These are phyloP conservation scores for Sonneratia alba DNA, from an alignment of 345 rosid species.

Conservation along the genomic window DNA sequence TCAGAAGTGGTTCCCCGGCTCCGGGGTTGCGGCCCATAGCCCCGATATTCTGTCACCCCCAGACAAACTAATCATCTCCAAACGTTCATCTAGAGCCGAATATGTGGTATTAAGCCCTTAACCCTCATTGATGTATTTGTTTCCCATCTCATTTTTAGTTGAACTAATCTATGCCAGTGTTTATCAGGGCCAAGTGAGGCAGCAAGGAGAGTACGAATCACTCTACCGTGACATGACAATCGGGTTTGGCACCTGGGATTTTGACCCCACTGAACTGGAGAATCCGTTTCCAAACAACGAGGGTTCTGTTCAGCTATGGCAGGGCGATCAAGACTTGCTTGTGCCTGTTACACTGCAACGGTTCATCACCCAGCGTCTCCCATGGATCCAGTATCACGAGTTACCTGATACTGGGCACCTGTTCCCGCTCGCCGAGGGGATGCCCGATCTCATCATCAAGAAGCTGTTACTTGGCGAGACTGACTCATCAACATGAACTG, in stretches of 20 bases:
- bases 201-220: constrained; percentile 53
- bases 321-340: constrained; percentile 44
- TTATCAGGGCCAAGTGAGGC: constrained; percentile 23
- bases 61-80: constrained; percentile 29
- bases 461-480: constrained; percentile 25
- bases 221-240: constrained; percentile 42
- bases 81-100: constrained; percentile 11
- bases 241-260: constrained; percentile 52
- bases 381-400: constrained; percentile 59
- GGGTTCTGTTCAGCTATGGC: constrained; percentile 55
- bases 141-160: not conserved
- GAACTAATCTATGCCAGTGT: not conserved
- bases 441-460: constrained; percentile 32
- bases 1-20: constrained; percentile 41
- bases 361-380: constrained; percentile 37
- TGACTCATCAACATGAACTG: not conserved
- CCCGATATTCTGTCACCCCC: constrained; percentile 24
- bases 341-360: constrained; percentile 48
- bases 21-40: constrained; percentile 21
- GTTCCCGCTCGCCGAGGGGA: constrained; percentile 33
- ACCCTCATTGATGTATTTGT: not conserved
- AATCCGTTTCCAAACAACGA: constrained; percentile 36
- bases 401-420: constrained; percentile 47
- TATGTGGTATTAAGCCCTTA: constrained; percentile 13
- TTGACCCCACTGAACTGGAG: constrained; percentile 40